Evolutionary conservation across 2,329 filamentous ascomycete genomes (phyloP), one percentile per base, ranked within the genome.

Genomic region (Sporothrix luriei): DNA sequence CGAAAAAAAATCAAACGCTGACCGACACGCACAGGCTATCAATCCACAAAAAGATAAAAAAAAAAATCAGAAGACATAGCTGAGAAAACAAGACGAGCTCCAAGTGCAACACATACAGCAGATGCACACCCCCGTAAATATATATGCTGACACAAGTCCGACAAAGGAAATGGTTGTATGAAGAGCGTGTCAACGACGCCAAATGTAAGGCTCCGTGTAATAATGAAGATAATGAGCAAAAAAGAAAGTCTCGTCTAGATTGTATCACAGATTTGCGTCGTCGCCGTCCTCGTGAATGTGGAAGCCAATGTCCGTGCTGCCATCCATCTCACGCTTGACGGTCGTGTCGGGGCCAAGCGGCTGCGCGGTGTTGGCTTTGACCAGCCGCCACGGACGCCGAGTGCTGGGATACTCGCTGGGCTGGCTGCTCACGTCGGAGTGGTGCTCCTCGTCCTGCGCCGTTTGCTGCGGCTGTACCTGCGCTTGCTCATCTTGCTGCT

Each of bases 361-460:
- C 16, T 43, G 61, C 7, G 7, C 19, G 46, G 10, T 24, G 29
- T 26, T 51, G 46, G 26, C 38, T 46, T 65, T 51, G 11, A 49
- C 13, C 55, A 21, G 38, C 24, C 74, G 72, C 80, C 80, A 84
- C 10, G 79, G 78, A 19, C 76, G 79, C 71, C 84, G 82, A 14
- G 82, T 86, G 74, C 82, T 85, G 6, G 84, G 82, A 73, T 87
- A 88, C 74, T 87, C 85, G 21, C 82, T 85, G 1, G 86, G 86
- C 73, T 82, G 80, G 75, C 84, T 85, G 74, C 84, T 87, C 43
- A 72, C 74, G 52, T 80, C 77, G 68, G 79, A 81, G 54, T 21
- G 73, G 13, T 68, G 29, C 33, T 69, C 68, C 6, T 64, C 48
- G 10, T 55, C 67, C 43, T 69, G 43, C 62, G 24, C 61, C 4